Evolutionary conservation across 164 flowering plant species (phyloP).

Genomic region (Piper betle): DNA sequence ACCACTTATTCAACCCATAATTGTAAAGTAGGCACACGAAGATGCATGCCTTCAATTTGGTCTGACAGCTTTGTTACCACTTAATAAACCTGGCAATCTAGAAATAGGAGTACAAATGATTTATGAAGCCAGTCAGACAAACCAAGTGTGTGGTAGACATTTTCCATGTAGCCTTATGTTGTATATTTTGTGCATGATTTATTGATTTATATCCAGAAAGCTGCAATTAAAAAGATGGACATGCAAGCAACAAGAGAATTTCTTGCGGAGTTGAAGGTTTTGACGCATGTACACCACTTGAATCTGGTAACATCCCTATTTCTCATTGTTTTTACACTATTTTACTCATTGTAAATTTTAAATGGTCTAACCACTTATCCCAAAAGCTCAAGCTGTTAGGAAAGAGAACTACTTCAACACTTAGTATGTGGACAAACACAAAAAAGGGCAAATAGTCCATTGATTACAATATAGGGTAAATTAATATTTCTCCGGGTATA

Average conservation of each 20-base stretch:
- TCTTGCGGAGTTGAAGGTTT: conserved; percentile 77
- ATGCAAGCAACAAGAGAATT: conserved; percentile 79
- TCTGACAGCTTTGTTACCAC: background rate
- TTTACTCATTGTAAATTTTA: background rate
- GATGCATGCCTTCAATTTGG: background rate
- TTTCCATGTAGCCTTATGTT: too few relatives aligned
- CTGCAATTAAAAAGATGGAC: conserved; percentile 96
- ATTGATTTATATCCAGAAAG: conserved; percentile 37
- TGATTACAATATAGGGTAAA: too few relatives aligned
- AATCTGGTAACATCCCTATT: conserved; percentile 53
- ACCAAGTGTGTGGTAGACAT: too few relatives aligned
- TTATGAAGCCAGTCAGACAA: background rate
- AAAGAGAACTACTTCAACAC: too few relatives aligned
- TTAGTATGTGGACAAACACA: too few relatives aligned
- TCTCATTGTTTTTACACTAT: background rate
- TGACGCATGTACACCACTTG: conserved; percentile 79
- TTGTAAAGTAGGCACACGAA: too few relatives aligned
- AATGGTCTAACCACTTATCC: too few relatives aligned
- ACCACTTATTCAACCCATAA: too few relatives aligned
- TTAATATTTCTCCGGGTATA: too few relatives aligned
- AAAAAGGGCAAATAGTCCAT: too few relatives aligned
- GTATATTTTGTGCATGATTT: background rate
- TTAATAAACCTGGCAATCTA: background rate
- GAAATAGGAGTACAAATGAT: background rate
- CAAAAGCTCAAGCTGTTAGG: too few relatives aligned